phyloP scores from a whole-genome alignment of 2,329 filamentous ascomycete genomes.

The Fusarium algeriense region DNA sequence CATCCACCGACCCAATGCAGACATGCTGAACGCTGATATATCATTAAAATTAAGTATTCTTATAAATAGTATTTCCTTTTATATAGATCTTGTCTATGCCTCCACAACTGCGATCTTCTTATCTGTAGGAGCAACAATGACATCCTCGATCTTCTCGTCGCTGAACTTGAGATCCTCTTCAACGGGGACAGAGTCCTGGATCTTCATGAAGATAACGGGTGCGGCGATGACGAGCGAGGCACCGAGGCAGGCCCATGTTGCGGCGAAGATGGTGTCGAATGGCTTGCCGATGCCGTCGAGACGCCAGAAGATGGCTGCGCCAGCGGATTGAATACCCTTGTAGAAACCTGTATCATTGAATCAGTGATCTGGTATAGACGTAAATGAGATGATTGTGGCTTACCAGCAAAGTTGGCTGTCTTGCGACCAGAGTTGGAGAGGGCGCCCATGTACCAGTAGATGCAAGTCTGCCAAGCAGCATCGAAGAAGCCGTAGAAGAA shows the following conservation, averaged over 20 bases:
- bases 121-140: constrained; percentile 52
- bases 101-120: constrained; percentile 39
- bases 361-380: constrained; percentile 2
- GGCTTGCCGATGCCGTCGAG: constrained; percentile 52
- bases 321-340: constrained; percentile 62
- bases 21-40: constrained; percentile 9
- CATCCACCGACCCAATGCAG: not conserved
- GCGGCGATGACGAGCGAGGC: constrained; percentile 79
- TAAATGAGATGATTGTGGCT: not conserved
- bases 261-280: constrained; percentile 78
- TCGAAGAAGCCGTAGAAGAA: constrained; percentile 79
- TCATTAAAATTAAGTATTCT: constrained; percentile 23
- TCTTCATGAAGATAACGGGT: constrained; percentile 81
- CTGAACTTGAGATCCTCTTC: constrained; percentile 88
- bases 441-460: constrained; percentile 79
- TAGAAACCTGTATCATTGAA: constrained; percentile 72
- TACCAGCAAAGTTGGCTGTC: constrained; percentile 80
- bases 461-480: constrained; percentile 69
- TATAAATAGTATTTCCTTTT: not conserved
- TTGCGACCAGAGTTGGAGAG: constrained; percentile 91
- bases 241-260: constrained; percentile 78
- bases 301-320: constrained; percentile 48
- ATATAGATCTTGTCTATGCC: constrained; percentile 16
- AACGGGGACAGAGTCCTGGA: constrained; percentile 79
- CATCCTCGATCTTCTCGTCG: constrained; percentile 83